A percentile compares a stretch with the other conserved stretches of the same genome.
These are phyloP conservation scores for Aspergillus luchuensis DNA, from an alignment of 2,329 filamentous ascomycete species.

Conservation along the genomic window DNA sequence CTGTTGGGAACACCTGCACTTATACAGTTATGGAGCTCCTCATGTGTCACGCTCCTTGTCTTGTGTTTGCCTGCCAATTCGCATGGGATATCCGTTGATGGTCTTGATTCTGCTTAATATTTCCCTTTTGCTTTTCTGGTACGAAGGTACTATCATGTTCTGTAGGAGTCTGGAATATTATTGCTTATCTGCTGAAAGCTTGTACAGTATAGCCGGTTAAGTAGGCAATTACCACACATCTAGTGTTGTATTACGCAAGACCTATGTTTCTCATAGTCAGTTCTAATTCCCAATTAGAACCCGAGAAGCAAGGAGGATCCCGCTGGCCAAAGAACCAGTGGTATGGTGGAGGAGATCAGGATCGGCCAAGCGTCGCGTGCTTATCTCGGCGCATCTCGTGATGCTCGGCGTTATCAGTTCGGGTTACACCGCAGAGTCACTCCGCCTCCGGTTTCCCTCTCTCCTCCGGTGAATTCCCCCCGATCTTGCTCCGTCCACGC, in stretches of 20 bases:
- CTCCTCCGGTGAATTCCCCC: neutral
- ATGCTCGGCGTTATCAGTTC: conserved; percentile 15
- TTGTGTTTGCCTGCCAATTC: conserved; percentile 18
- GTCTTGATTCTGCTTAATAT: conserved; percentile 14
- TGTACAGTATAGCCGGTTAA: neutral
- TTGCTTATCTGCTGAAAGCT: neutral
- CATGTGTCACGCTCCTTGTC: conserved; percentile 18
- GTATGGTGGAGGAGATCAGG: too few species aligned
- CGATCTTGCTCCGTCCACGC: neutral
- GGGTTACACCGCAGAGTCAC: conserved; percentile 7
- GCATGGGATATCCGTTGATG: conserved; percentile 19
- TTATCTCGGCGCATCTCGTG: conserved; percentile 15
- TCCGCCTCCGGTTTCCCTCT: neutral
- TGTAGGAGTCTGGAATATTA: conserved; percentile 32
- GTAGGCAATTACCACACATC: neutral
- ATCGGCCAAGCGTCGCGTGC: conserved; percentile 6
- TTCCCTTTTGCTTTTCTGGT: conserved; percentile 14
- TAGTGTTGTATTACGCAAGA: neutral
- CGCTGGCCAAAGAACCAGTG: too few species aligned
- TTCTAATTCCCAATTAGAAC: too few species aligned
- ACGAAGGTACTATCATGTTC: conserved; percentile 19
- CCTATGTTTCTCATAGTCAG: too few species aligned
- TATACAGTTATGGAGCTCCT: conserved; percentile 21
- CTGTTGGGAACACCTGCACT: conserved; percentile 12
- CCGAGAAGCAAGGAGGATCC: too few species aligned